phyloP scores from a whole-genome alignment of 1,139 yeast genomes.

The Diutina sp. region DNA sequence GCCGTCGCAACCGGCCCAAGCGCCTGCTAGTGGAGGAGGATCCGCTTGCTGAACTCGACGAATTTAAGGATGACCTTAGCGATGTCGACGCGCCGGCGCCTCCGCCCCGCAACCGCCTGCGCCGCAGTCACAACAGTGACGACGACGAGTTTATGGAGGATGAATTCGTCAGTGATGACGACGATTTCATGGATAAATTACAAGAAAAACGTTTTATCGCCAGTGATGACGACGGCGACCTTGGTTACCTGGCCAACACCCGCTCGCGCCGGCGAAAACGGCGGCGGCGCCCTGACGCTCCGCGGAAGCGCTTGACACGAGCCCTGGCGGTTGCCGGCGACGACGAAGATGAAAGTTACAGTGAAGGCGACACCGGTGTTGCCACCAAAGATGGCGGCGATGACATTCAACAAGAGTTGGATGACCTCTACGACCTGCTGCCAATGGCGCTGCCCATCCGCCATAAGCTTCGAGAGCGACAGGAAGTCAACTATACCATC shows the following conservation, averaged over 20 bases:
- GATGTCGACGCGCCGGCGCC: background rate
- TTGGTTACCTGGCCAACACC: background rate
- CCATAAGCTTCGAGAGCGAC: conserved; percentile 66
- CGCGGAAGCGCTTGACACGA: conserved; percentile 1
- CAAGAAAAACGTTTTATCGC: background rate
- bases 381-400: conserved; percentile 6
- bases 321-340: background rate
- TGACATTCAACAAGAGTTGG: conserved; percentile 35
- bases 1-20: background rate
- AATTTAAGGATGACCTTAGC: background rate
- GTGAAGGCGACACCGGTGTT: background rate
- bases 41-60: conserved; percentile 1
- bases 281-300: background rate
- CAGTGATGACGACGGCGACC: conserved; percentile 1
- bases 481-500: conserved; percentile 63
- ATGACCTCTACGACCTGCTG: conserved; percentile 39
- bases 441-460: conserved; percentile 35
- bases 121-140: background rate
- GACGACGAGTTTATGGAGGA: background rate
- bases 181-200: background rate
- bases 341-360: background rate
- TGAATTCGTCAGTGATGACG: background rate
- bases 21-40: background rate
- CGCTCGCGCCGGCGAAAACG: background rate
- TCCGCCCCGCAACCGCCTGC: background rate